Conservation (phyloP, 108 stramenopile species). For the Fistulifera solaris region DNA sequence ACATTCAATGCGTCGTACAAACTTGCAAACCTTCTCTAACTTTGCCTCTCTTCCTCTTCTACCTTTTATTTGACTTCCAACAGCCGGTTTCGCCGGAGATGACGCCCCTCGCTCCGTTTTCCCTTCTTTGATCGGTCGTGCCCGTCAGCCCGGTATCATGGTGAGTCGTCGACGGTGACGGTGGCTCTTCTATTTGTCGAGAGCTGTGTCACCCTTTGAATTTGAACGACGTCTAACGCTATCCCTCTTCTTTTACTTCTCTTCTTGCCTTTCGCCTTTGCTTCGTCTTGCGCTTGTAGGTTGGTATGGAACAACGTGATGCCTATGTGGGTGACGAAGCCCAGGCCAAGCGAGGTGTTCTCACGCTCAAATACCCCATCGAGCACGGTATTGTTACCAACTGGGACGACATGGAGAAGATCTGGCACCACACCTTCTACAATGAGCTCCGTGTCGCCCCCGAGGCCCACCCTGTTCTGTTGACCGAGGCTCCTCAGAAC, state of each 20-base stretch:
- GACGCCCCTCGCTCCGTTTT: slow-evolving; percentile 95
- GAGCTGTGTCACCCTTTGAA: too few species aligned
- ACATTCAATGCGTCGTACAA: neutral
- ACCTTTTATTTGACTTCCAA: slow-evolving; percentile 5
- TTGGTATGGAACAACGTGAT: slow-evolving; percentile 99
- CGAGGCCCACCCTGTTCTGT: slow-evolving; percentile 97
- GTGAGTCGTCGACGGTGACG: slow-evolving; percentile 21
- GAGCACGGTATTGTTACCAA: slow-evolving; percentile 98
- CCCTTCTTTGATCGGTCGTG: slow-evolving; percentile 94
- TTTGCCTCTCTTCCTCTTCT: slow-evolving; percentile 3
- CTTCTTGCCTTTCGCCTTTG: neutral
- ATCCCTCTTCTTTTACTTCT: too few species aligned
- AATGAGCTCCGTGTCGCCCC: slow-evolving; percentile 92
- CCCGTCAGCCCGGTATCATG: slow-evolving; percentile 97
- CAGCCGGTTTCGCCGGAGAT: slow-evolving; percentile 92
- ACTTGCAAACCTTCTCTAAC: neutral
- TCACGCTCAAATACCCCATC: slow-evolving; percentile 99
- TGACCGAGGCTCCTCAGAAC: slow-evolving; percentile 99
- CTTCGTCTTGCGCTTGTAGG: neutral
- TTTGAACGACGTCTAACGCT: too few species aligned
- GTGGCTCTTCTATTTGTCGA: too few species aligned
- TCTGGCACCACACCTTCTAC: slow-evolving; percentile 99
- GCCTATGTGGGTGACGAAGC: slow-evolving; percentile 99
- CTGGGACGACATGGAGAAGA: slow-evolving; percentile 99
- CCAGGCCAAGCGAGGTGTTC: slow-evolving; percentile 95